Evolutionary conservation across 202 grass and related monocot species (phyloP).

Genomic region (Setaria viridis): DNA sequence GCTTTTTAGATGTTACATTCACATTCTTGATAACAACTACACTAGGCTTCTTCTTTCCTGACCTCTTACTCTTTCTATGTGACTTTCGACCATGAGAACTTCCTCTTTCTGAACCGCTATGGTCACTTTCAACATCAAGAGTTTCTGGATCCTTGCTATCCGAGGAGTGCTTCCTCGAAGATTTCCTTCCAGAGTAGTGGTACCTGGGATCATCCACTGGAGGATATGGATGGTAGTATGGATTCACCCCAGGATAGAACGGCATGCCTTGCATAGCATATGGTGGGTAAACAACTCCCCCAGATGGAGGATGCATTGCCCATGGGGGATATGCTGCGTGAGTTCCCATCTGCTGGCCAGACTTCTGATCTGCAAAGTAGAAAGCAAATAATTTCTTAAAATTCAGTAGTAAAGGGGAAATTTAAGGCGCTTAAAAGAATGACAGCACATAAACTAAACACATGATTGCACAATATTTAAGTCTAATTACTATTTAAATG

Average conservation of each 20-base stretch:
- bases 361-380: conserved; percentile 58
- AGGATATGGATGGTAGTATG: conserved; percentile 77
- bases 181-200: conserved; percentile 63
- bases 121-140: conserved; percentile 57
- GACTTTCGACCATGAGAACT: conserved; percentile 73
- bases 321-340: conserved; percentile 78
- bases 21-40: conserved; percentile 83
- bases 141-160: conserved; percentile 68
- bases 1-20: conserved; percentile 84
- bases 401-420: conserved; percentile 25
- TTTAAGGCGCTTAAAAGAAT: background rate
- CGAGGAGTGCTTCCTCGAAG: conserved; percentile 66
- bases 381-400: conserved; percentile 43
- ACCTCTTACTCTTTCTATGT: conserved; percentile 64
- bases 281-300: conserved; percentile 57
- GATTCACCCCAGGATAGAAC: conserved; percentile 70
- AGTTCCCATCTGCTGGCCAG: conserved; percentile 57
- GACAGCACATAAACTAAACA: background rate
- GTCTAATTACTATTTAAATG: background rate
- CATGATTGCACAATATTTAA: conserved; percentile 22
- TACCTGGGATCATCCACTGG: conserved; percentile 69
- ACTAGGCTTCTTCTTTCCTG: conserved; percentile 85
- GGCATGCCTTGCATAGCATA: conserved; percentile 89
- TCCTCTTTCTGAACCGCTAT: conserved; percentile 59
- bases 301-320: conserved; percentile 79